Percentiles rank a stretch among this genome's conserved stretches.
Evolutionary conservation across 164 flowering plant species (phyloP).

Genomic region (Liquidambar formosana): DNA sequence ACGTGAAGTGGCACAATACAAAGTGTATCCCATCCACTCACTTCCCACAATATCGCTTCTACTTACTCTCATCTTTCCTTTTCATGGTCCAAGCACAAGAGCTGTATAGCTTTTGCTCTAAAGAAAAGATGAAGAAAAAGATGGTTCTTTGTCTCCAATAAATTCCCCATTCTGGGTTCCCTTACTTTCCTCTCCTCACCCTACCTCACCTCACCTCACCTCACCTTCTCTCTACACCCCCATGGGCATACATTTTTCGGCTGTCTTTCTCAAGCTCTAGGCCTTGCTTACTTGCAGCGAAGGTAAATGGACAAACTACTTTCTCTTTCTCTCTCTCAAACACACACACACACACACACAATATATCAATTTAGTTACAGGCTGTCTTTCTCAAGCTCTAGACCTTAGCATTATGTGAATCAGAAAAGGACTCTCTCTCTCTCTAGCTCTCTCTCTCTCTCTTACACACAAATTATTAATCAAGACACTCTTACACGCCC

Average conservation of each 20-base stretch:
- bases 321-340: conserved; percentile 5
- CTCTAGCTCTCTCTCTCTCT: conserved; percentile 4
- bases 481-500: too few species aligned
- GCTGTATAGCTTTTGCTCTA: conserved; percentile 8
- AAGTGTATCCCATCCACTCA: conserved; percentile 27
- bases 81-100: conserved; percentile 5
- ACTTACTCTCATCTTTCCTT: conserved; percentile 4
- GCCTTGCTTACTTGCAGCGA: conserved; percentile 2
- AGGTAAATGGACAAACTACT: not conserved
- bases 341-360: not conserved
- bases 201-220: not conserved
- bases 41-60: conserved; percentile 19
- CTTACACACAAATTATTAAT: not conserved
- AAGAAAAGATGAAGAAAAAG: conserved; percentile 13
- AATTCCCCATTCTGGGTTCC: conserved; percentile 13
- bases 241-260: not conserved
- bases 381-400: too few species aligned
- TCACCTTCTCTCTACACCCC: conserved; percentile 2
- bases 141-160: conserved; percentile 31
- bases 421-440: not conserved
- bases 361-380: too few species aligned
- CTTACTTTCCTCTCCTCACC: too few species aligned
- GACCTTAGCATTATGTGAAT: not conserved
- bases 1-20: conserved; percentile 38
- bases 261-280: conserved; percentile 19